Evolutionary conservation across 495 filamentous ascomycete species (phyloP), one percentile per base, ranked within the genome.

Genomic region (Aspergillus steynii): DNA sequence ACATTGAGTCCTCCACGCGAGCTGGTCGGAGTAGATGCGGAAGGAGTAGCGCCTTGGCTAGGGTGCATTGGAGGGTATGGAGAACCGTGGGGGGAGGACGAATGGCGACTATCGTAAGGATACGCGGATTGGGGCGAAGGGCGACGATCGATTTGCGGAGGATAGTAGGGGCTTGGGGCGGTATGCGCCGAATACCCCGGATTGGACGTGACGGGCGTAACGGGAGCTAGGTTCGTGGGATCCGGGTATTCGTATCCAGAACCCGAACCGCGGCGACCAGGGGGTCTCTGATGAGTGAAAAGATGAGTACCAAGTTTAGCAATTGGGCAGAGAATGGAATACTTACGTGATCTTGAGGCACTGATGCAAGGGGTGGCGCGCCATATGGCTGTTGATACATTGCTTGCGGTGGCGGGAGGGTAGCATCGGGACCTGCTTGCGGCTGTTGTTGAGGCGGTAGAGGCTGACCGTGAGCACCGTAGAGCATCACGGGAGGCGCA

Each of bases 381-480:
- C 70, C 68, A 62, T 77, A 76, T n/a, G 74, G 61, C 56, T 66
- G 72, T 32, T 69, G 70, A 58, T 79, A 80, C 72, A 77, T 71
- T 62, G 74, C 74, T 69, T 80, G 83, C 52, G 82, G 82, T 48
- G 81, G 78, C 50, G 77, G 80, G 61, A 79, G 69, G 58, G 78
- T 79, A 9, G 74, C 73, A 50, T 85, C 79, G 14, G 74, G 64
- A n/a, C 37, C 61, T 61, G 74, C 67, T 46, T 77, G 76, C 61
- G 80, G 73, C 63, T 82, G 80, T 55, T 80, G 74, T 58, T 83
- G 84, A 10, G 82, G 80, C 12, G 85, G 85, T 49, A 87, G 82
- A 45, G 88, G 90, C 66, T 92, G 88, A 34, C 90, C 90, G 66
- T 91, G 89, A 42, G 90, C 88, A 31, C 90, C 90, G 73, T 89